Evolutionary conservation across 1,284 basidiomycete genomes (phyloP).

Genomic region (Ceratobasidium sp.): DNA sequence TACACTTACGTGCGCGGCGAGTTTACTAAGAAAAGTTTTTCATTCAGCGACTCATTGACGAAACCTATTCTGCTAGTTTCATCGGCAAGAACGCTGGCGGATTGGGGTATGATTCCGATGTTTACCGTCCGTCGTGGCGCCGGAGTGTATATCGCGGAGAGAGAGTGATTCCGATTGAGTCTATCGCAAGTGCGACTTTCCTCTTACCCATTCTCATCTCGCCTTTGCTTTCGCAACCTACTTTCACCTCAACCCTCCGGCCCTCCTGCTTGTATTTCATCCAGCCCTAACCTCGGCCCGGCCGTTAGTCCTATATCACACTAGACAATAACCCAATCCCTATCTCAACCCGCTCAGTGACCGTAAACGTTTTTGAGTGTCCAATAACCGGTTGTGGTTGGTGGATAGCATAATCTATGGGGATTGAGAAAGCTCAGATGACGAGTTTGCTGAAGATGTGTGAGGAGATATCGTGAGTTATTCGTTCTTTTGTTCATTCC

Average conservation of each 20-base stretch:
- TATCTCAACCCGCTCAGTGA: too few relatives aligned
- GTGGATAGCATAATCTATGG: slow-evolving; percentile 96
- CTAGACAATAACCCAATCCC: neutral
- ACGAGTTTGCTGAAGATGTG: slow-evolving; percentile 91
- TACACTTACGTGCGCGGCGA: slow-evolving; percentile 99
- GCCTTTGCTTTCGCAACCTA: neutral
- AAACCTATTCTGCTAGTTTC: slow-evolving; percentile 93
- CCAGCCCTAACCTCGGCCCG: too few relatives aligned
- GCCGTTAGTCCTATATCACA: too few relatives aligned
- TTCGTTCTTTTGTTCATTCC: neutral
- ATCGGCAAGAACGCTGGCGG: slow-evolving; percentile 95
- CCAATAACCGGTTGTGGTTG: slow-evolving; percentile 74
- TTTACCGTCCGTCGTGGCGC: slow-evolving; percentile 96
- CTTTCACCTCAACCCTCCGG: neutral
- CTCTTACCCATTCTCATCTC: too few relatives aligned
- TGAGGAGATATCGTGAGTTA: slow-evolving; percentile 84
- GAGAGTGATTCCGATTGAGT: slow-evolving; percentile 98
- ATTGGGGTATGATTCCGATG: slow-evolving; percentile 94
- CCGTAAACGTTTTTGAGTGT: too few relatives aligned
- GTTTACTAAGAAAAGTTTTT: slow-evolving; percentile 96
- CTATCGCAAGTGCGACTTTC: slow-evolving; percentile 73
- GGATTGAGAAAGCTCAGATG: slow-evolving; percentile 92
- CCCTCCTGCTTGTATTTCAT: too few relatives aligned
- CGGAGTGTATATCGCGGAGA: slow-evolving; percentile 98
- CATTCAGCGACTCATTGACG: slow-evolving; percentile 94